Conservation (phyloP, 2,329 filamentous ascomycete genomes). For the Cladophialophora carrionii region DNA sequence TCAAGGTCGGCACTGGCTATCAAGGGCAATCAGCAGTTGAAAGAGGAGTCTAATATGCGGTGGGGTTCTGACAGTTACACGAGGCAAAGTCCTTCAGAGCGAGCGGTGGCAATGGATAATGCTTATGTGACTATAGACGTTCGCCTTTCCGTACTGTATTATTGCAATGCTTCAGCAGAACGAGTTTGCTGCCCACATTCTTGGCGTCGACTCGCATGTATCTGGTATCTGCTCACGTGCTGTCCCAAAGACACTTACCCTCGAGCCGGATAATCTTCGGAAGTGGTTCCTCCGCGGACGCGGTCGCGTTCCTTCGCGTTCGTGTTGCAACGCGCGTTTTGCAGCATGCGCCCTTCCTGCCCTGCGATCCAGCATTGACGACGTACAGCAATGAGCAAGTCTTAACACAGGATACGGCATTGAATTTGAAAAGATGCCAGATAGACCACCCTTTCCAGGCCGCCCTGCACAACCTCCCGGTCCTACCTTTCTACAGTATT, state of each 20-base stretch:
- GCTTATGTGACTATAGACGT: neutral
- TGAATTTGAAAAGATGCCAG: conserved; percentile 31
- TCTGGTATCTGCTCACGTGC: neutral
- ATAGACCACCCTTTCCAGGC: conserved; percentile 35
- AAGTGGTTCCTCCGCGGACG: neutral
- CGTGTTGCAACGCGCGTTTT: neutral
- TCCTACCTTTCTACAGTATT: conserved; percentile 84
- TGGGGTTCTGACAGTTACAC: neutral
- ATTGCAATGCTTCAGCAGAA: neutral
- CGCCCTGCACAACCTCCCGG: conserved; percentile 69
- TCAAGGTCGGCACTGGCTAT: neutral
- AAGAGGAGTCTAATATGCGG: neutral
- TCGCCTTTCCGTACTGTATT: neutral
- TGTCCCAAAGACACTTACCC: neutral
- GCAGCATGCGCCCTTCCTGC: neutral
- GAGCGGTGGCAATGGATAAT: neutral
- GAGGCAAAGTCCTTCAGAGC: neutral
- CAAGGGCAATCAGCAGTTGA: neutral
- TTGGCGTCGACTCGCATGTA: neutral
- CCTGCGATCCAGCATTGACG: neutral
- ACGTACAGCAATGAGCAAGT: neutral
- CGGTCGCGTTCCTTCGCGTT: neutral
- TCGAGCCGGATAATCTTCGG: conserved; percentile 2
- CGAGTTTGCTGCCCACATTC: neutral
- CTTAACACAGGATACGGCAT: neutral